A percentile compares a stretch with the other conserved stretches of the same genome.
Conservation (phyloP, 129 eudicot species). For the Flaveria brownii region DNA sequence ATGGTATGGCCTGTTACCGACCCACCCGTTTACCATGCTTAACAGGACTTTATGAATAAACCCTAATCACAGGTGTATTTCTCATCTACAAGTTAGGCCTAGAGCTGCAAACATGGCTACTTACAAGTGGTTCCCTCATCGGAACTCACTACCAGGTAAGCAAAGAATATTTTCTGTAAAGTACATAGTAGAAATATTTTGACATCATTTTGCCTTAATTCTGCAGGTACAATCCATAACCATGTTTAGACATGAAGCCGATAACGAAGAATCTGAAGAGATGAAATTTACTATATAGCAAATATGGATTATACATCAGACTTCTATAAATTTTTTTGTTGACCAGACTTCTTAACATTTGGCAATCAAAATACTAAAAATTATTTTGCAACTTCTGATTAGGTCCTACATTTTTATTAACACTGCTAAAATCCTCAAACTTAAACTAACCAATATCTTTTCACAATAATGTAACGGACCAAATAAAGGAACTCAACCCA, state of each 20-base stretch:
- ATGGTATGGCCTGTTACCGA: neutral
- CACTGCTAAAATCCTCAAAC: neutral
- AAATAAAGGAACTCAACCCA: no score
- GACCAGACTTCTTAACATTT: neutral
- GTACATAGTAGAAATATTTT: neutral
- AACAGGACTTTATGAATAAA: neutral
- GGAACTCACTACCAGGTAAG: neutral
- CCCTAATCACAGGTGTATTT: neutral
- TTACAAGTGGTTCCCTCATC: neutral
- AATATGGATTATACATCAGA: neutral
- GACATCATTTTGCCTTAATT: neutral
- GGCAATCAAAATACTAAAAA: neutral
- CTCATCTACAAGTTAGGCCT: neutral
- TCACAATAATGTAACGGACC: no score
- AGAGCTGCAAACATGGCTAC: neutral
- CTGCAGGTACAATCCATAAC: constrained; percentile 15
- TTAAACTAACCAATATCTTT: neutral
- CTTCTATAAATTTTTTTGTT: neutral
- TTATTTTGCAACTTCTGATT: neutral
- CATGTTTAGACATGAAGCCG: neutral
- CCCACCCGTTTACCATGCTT: neutral
- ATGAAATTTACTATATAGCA: neutral
- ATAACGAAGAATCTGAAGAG: neutral
- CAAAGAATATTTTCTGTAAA: neutral
- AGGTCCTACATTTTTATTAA: neutral